Evolutionary conservation across 306 rosid species (phyloP).

Genomic region (Cercis canadensis): DNA sequence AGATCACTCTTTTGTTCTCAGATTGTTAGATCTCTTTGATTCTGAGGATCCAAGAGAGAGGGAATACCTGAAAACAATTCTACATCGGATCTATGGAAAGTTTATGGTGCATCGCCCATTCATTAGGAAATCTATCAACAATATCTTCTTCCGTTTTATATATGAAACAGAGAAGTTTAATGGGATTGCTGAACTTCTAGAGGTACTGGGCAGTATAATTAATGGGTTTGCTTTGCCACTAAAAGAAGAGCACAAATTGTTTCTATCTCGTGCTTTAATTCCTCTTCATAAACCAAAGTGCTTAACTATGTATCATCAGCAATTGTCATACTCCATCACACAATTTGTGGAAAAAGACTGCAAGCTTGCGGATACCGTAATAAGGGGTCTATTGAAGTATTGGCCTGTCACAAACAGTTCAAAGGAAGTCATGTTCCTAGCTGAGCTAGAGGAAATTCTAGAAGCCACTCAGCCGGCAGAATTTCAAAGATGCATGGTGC

Average conservation of each 20-base stretch:
- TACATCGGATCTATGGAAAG: constrained; percentile 67
- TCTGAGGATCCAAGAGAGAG: constrained; percentile 72
- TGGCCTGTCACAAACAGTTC: constrained; percentile 75
- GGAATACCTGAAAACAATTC: constrained; percentile 66
- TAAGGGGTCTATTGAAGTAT: constrained; percentile 61
- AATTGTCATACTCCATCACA: constrained; percentile 63
- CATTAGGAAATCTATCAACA: constrained; percentile 69
- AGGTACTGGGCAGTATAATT: constrained; percentile 71
- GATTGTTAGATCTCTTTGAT: constrained; percentile 70
- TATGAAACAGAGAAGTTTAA: constrained; percentile 70
- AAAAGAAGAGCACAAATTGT: constrained; percentile 72
- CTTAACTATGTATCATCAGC: constrained; percentile 71
- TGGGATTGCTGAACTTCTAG: constrained; percentile 72
- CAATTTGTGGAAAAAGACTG: constrained; percentile 70
- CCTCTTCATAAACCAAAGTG: constrained; percentile 77
- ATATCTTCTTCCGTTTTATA: constrained; percentile 60
- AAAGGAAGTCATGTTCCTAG: constrained; percentile 69
- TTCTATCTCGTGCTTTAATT: constrained; percentile 63
- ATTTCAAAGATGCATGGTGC: constrained; percentile 69
- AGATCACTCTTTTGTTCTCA: constrained; percentile 74
- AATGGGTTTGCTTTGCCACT: constrained; percentile 72
- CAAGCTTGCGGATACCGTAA: constrained; percentile 63
- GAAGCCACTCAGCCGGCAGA: constrained; percentile 68
- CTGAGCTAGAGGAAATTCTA: constrained; percentile 66
- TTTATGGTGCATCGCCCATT: constrained; percentile 75